phyloP scores from a whole-genome alignment of 768 basidiomycete genomes.

The Tricholoma furcatifolium region DNA sequence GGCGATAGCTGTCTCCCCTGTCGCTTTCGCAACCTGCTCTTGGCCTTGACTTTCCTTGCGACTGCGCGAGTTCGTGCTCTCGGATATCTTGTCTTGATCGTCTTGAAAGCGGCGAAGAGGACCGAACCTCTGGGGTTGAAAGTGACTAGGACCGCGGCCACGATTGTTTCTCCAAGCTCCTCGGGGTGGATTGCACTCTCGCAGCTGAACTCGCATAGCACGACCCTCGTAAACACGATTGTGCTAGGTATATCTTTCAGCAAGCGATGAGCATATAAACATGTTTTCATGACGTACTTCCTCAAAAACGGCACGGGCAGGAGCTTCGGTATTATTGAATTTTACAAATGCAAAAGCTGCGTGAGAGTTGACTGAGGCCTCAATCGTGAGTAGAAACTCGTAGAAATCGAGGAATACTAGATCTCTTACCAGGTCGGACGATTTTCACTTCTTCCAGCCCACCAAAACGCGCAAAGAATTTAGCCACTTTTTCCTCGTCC shows the following conservation, averaged over 20 bases:
- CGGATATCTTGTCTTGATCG: conserved; percentile 12
- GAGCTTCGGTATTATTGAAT: conserved; percentile 60
- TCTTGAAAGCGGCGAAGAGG: conserved; percentile 28
- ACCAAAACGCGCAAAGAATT: conserved; percentile 63
- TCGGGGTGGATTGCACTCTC: conserved; percentile 63
- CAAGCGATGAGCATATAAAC: not conserved
- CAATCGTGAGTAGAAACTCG: not conserved
- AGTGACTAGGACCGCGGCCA: conserved; percentile 37
- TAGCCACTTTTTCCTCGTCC: conserved; percentile 62
- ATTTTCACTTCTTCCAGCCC: conserved; percentile 64
- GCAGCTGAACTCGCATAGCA: conserved; percentile 71
- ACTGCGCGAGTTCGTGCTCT: conserved; percentile 9
- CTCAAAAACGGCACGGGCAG: conserved; percentile 63
- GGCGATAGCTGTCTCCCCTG: not conserved
- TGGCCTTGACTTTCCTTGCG: conserved; percentile 9
- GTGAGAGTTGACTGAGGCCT: conserved; percentile 49
- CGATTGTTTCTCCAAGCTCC: conserved; percentile 46
- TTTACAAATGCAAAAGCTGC: conserved; percentile 81
- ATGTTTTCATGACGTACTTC: conserved; percentile 43
- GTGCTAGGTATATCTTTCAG: conserved; percentile 45
- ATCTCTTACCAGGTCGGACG: conserved; percentile 56
- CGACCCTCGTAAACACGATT: conserved; percentile 69
- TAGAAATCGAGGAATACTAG: not conserved
- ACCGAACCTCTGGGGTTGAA: conserved; percentile 26
- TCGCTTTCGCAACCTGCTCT: not conserved